phyloP scores from a whole-genome alignment of 2,329 filamentous ascomycete genomes.

The Ophiostoma novo-ulmi region DNA sequence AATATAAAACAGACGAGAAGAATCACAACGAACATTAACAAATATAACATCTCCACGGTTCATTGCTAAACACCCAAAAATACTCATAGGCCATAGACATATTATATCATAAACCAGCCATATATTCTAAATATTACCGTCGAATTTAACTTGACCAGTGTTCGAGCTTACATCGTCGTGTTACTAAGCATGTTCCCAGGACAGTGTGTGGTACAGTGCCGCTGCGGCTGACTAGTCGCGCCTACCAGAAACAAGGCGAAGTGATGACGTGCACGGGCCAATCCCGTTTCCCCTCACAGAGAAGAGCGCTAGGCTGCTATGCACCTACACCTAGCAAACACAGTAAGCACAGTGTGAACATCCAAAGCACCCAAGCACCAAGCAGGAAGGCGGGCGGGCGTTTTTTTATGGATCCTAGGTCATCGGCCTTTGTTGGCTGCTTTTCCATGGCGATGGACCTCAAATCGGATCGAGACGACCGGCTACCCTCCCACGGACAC shows the following conservation, averaged over 20 bases:
- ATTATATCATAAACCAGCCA: too few relatives aligned
- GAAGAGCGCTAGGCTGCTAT: background rate
- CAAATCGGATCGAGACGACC: background rate
- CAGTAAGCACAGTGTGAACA: slow-evolving; percentile 12
- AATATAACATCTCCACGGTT: too few relatives aligned
- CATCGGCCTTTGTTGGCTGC: slow-evolving; percentile 20
- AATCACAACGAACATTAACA: too few relatives aligned
- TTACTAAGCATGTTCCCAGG: background rate
- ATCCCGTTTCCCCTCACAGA: background rate
- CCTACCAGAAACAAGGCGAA: slow-evolving; percentile 12
- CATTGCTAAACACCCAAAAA: too few relatives aligned
- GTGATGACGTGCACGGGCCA: slow-evolving; percentile 15
- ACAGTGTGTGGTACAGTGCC: background rate
- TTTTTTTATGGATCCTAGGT: slow-evolving; percentile 14
- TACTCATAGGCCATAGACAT: too few relatives aligned
- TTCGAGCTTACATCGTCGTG: background rate
- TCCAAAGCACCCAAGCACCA: background rate
- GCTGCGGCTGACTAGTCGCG: slow-evolving; percentile 9
- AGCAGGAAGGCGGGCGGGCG: slow-evolving; percentile 2
- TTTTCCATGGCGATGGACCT: slow-evolving; percentile 19
- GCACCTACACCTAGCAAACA: background rate
- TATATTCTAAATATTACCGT: too few relatives aligned
- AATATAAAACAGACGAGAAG: background rate
- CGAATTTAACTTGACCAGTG: too few relatives aligned
- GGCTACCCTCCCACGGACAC: background rate